phyloP scores from a whole-genome alignment of 495 filamentous ascomycete species.

The Recurvomyces mirabilis region DNA sequence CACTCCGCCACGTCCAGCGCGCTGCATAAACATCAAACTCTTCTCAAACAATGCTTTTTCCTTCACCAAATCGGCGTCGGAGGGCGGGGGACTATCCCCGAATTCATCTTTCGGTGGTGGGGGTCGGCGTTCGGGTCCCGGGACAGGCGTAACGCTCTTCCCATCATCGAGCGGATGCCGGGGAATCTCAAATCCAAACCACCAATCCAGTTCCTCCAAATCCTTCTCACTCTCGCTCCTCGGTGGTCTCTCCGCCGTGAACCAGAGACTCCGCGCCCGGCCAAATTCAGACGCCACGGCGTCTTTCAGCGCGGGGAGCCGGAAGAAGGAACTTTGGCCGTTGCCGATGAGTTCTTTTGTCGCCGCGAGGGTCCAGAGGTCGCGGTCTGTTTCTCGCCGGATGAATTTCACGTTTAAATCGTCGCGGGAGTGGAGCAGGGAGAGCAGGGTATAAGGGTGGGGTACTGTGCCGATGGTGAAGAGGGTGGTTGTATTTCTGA shows the following conservation, averaged over 20 bases:
- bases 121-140: constrained; percentile 30
- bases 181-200: constrained; percentile 76
- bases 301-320: constrained; percentile 70
- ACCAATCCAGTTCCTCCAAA: constrained; percentile 66
- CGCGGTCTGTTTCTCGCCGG: constrained; percentile 62
- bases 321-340: constrained; percentile 46
- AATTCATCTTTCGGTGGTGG: constrained; percentile 21
- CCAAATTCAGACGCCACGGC: constrained; percentile 56
- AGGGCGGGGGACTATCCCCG: constrained; percentile 30
- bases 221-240: constrained; percentile 28
- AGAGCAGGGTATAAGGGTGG: constrained; percentile 74
- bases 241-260: constrained; percentile 59
- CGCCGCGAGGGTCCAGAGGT: constrained; percentile 64
- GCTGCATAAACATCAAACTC: constrained; percentile 28
- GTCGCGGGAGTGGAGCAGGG: constrained; percentile 42
- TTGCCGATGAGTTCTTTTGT: constrained; percentile 58
- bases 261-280: constrained; percentile 57
- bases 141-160: constrained; percentile 41
- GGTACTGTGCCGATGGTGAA: constrained; percentile 83
- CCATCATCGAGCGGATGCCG: constrained; percentile 40
- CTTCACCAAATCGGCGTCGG: constrained; percentile 37
- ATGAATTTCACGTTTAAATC: constrained; percentile 55
- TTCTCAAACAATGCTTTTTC: constrained; percentile 55
- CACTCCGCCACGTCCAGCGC: constrained; percentile 25
- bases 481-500: constrained; percentile 33